These are phyloP conservation scores for Micractinium conductrix DNA, from an alignment of 139 green algal species.

Conservation along the genomic window DNA sequence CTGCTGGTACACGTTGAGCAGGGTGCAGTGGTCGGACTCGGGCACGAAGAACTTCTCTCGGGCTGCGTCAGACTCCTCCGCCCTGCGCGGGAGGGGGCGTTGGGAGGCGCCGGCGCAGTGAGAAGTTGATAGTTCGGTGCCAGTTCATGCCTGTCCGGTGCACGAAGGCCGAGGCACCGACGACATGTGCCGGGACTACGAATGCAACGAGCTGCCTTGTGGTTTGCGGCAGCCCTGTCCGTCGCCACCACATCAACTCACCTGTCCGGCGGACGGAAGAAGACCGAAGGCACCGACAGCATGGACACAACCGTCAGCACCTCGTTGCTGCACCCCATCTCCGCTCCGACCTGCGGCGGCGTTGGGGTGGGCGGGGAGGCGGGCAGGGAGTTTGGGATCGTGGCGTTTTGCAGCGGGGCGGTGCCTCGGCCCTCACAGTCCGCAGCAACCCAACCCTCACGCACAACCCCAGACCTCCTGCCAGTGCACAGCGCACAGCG, in stretches of 20 bases:
- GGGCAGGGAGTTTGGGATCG: background rate
- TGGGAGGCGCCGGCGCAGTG: background rate
- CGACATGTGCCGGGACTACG: no score
- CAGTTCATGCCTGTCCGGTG: conserved; percentile 51
- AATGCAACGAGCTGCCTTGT: no score
- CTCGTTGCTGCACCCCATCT: conserved; percentile 78
- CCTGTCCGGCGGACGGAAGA: conserved; percentile 88
- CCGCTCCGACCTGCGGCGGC: conserved; percentile 75
- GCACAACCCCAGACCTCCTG: background rate
- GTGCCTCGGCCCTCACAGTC: background rate
- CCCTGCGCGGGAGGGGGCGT: conserved; percentile 43
- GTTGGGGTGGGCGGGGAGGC: no score
- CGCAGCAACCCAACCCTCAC: background rate
- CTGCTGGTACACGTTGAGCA: conserved; percentile 98
- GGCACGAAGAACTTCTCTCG: conserved; percentile 99
- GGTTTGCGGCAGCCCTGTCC: no score
- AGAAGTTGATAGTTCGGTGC: background rate
- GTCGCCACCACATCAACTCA: no score
- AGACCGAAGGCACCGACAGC: conserved; percentile 92
- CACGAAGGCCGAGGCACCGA: conserved; percentile 90
- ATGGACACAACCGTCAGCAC: conserved; percentile 93
- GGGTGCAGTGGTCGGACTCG: conserved; percentile 98
- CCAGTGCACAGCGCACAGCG: background rate
- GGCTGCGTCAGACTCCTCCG: conserved; percentile 95
- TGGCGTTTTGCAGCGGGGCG: background rate